Conservation (phyloP, 768 basidiomycete species). For the Leccinum uliginosum region DNA sequence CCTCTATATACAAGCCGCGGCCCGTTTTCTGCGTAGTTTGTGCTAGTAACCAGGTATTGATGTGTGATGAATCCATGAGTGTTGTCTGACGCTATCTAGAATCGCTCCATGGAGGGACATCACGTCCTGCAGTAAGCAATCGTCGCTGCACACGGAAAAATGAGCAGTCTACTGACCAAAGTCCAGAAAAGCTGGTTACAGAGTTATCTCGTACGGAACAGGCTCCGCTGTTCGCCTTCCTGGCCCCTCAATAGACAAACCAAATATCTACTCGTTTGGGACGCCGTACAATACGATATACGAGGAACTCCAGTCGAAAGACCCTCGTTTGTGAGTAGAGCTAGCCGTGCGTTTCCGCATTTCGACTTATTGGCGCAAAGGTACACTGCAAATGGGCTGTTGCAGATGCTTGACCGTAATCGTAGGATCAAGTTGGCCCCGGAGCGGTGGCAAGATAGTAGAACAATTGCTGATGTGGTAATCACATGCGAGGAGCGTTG, state of each 20-base stretch:
- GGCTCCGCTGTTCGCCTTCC: slow-evolving; percentile 96
- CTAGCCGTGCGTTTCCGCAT: slow-evolving; percentile 1
- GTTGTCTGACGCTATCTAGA: slow-evolving; percentile 45
- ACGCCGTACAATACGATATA: slow-evolving; percentile 97
- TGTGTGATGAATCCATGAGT: background rate
- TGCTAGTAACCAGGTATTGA: slow-evolving; percentile 90
- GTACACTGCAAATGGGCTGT: slow-evolving; percentile 88
- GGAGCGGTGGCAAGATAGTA: slow-evolving; percentile 95
- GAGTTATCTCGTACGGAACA: slow-evolving; percentile 92
- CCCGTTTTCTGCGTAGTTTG: slow-evolving; percentile 97
- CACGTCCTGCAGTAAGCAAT: slow-evolving; percentile 75
- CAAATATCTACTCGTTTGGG: slow-evolving; percentile 95
- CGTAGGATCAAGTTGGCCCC: slow-evolving; percentile 87
- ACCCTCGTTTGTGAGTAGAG: slow-evolving; percentile 68
- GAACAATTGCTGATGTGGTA: slow-evolving; percentile 87
- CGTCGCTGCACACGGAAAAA: background rate
- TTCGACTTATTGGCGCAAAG: slow-evolving; percentile 37
- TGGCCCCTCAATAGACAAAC: slow-evolving; percentile 94
- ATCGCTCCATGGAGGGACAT: slow-evolving; percentile 98
- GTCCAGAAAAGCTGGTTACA: slow-evolving; percentile 80
- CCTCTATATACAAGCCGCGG: slow-evolving; percentile 50
- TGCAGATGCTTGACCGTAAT: slow-evolving; percentile 97
- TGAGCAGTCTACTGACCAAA: slow-evolving; percentile 5
- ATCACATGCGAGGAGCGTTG: slow-evolving; percentile 99
- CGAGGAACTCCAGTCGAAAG: slow-evolving; percentile 81